Percentiles rank a stretch among this genome's conserved stretches.
phyloP scores from a whole-genome alignment of 225 moss, liverwort and hornwort species.

The Physcomitrellopsis africana region DNA sequence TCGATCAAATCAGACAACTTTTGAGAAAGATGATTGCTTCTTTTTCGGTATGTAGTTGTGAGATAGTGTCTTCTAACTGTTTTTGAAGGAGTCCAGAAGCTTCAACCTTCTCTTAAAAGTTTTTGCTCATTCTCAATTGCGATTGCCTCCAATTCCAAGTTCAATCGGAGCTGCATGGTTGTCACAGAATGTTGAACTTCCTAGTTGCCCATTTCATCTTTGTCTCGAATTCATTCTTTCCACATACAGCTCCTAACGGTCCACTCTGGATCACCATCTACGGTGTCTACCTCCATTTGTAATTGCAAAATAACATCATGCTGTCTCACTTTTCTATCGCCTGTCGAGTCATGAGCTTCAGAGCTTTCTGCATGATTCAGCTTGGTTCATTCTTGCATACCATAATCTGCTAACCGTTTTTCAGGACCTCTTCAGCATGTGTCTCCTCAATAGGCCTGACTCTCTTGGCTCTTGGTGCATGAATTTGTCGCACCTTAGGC shows the following conservation, averaged over 20 bases:
- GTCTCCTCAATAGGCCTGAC: no score
- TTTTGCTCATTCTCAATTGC: constrained; percentile 61
- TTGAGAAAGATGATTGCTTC: constrained; percentile 46
- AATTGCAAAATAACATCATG: constrained; percentile 64
- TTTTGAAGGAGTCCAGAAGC: constrained; percentile 43
- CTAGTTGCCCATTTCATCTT: constrained; percentile 41
- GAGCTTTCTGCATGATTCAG: constrained; percentile 36
- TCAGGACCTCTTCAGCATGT: constrained; percentile 34
- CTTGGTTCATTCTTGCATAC: constrained; percentile 30
- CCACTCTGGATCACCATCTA: constrained; percentile 50
- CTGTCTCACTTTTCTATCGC: constrained; percentile 44
- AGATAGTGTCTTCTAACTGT: constrained; percentile 51
- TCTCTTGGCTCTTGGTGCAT: no score
- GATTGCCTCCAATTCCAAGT: constrained; percentile 67
- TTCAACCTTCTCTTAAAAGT: constrained; percentile 49
- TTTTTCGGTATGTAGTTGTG: constrained; percentile 44
- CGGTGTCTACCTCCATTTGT: constrained; percentile 59
- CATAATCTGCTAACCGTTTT: constrained; percentile 41
- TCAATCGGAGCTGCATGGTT: constrained; percentile 76
- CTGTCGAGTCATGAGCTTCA: constrained; percentile 38
- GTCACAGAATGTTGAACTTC: constrained; percentile 73
- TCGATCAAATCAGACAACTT: constrained; percentile 33
- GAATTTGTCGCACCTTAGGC: no score
- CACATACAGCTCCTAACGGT: constrained; percentile 50
- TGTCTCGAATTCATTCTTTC: constrained; percentile 52